phyloP scores from a whole-genome alignment of 805 yeast species.

The Wickerhamiella azymoides region DNA sequence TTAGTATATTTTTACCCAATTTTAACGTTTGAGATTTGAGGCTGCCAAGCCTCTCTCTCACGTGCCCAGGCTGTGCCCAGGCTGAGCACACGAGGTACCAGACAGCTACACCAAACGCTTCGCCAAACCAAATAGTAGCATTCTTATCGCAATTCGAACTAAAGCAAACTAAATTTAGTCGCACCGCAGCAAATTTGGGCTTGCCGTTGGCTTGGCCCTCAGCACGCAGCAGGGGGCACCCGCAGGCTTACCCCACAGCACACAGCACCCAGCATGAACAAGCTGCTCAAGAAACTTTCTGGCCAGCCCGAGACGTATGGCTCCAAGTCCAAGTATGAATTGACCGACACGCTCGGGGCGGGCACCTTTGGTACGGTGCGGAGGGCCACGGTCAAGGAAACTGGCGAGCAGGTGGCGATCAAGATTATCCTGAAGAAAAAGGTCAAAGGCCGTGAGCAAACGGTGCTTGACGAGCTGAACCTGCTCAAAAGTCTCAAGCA shows the following conservation, averaged over 20 bases:
- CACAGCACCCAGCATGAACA: slow-evolving; percentile 4
- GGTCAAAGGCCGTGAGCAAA: slow-evolving; percentile 60
- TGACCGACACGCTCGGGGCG: slow-evolving; percentile 81
- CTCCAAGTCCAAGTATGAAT: slow-evolving; percentile 55
- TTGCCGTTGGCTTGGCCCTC: no score
- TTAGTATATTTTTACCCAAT: no score
- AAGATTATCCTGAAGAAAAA: slow-evolving; percentile 81
- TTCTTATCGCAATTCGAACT: no score
- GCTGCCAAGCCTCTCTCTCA: background rate
- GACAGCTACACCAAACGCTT: no score
- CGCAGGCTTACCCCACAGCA: no score
- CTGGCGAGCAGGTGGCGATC: slow-evolving; percentile 67
- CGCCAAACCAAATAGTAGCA: no score
- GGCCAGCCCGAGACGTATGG: slow-evolving; percentile 63
- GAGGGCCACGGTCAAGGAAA: slow-evolving; percentile 41
- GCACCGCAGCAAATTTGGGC: no score
- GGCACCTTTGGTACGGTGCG: slow-evolving; percentile 92
- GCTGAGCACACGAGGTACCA: background rate
- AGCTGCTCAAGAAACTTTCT: slow-evolving; percentile 37
- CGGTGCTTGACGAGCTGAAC: slow-evolving; percentile 65
- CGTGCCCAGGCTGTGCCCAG: background rate
- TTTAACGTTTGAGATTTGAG: background rate
- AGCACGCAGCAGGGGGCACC: no score
- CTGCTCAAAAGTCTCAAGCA: slow-evolving; percentile 57
- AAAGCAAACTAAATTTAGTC: no score